These are phyloP conservation scores for Antitrichia curtipendula DNA, from an alignment of 225 moss, liverwort and hornwort species.

Conservation along the genomic window DNA sequence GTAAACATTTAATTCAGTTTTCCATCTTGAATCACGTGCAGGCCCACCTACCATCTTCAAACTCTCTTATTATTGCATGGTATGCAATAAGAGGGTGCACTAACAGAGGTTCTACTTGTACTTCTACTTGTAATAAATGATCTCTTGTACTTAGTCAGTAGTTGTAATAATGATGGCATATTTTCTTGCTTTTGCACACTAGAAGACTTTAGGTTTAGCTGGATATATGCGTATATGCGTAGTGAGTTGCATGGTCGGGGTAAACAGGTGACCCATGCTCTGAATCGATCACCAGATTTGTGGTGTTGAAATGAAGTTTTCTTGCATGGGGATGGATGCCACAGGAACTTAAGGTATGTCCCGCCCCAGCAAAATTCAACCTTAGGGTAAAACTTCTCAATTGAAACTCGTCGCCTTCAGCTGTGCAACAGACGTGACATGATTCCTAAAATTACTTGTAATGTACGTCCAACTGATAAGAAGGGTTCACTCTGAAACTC, in stretches of 20 bases:
- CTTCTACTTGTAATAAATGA: background rate
- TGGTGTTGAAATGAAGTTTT: background rate
- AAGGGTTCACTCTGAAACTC: background rate
- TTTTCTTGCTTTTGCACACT: background rate
- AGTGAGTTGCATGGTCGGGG: background rate
- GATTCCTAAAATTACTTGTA: background rate
- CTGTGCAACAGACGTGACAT: background rate
- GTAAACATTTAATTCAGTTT: no score
- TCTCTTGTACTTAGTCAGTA: no score
- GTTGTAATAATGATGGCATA: background rate
- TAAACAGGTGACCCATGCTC: background rate
- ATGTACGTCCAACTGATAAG: background rate
- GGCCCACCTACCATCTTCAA: no score
- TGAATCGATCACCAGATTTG: background rate
- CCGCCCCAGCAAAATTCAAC: background rate
- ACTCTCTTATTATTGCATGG: no score
- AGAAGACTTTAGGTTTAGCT: background rate
- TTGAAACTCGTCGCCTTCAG: background rate
- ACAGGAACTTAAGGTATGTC: background rate
- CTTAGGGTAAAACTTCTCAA: background rate
- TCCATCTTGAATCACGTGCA: no score
- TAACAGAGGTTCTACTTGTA: no score
- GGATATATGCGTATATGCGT: background rate
- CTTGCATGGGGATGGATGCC: background rate
- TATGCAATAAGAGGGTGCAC: no score